Conservation (phyloP, 345 rosid genomes). For the Brassica cretica region DNA sequence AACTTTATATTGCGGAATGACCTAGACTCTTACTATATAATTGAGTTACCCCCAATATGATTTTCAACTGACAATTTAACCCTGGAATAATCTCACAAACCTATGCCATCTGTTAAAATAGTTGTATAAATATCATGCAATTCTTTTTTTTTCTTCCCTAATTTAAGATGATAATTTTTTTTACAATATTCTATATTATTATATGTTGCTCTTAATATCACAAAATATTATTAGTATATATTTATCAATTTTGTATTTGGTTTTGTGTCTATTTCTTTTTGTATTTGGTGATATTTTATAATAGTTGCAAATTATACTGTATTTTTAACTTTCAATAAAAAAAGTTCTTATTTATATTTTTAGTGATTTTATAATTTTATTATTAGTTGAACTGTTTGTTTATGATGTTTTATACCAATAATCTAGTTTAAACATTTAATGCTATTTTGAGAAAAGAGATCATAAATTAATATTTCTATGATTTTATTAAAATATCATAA, state of each 20-base stretch:
- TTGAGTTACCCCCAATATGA: not conserved
- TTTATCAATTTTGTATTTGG: no score
- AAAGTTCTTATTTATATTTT: not conserved
- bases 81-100: not conserved
- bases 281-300: not conserved
- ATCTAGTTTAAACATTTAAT: not conserved
- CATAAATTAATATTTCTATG: not conserved
- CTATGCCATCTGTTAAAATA: not conserved
- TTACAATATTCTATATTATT: not conserved
- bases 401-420: not conserved
- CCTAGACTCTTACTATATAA: not conserved
- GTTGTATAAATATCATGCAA: not conserved
- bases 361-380: not conserved
- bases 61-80: not conserved
- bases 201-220: not conserved
- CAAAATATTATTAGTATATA: no score
- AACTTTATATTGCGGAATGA: not conserved
- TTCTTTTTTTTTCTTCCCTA: not conserved
- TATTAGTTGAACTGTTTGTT: not conserved
- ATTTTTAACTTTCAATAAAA: not conserved
- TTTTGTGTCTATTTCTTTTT: no score
- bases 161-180: not conserved
- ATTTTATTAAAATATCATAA: not conserved
- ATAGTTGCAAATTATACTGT: not conserved
- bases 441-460: not conserved